Evolutionary conservation across 2,329 filamentous ascomycete species (phyloP), one percentile per base, ranked within the genome.

Genomic region (Xylariaceae sp.): DNA sequence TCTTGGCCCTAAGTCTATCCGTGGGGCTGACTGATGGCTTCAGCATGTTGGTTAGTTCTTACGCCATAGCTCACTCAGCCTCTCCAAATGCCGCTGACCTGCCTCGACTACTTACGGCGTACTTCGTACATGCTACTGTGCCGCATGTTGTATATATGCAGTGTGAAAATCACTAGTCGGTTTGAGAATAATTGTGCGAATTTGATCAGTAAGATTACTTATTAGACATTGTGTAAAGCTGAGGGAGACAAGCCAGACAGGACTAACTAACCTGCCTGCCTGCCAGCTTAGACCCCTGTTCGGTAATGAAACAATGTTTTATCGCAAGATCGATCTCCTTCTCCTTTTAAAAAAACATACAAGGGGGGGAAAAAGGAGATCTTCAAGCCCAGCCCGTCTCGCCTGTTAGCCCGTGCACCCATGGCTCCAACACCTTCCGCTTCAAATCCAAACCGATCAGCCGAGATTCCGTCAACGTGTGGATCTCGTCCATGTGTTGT

Each of bases 401-500:
- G 48, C 56, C 50, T 41, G 49, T 48, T 52, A 54, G 50, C 44
- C 54, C 41, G 40, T 26, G 20, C n/a, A 16, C 42, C 43, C 43
- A 7, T 20, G 23, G 20, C 18, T 52, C 48, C 56, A 44, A 62
- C 60, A 60, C 52, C 60, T 60, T 57, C 60, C 60, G 60, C 60
- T 62, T 62, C 57, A 60, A 60, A 62, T 60, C 60, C 57, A 60
- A 60, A 62, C 57, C 56, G 48, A 52, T 43, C 51, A 56, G 18
- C 60, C 56, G 57, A 57, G 48, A 37, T 62, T 59, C 57, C 60
- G 59, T 54, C 5, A 37, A 12, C 48, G 20, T 43, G 14, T 18
- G 21, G 29, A 16, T 32, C 42, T 23, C 40, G 29, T 50, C 46
- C 73, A n/a, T n/a, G 23, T 37, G 32, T 37, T 37, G 32, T 10